Conservation (phyloP, 1,284 basidiomycete genomes). For the Schizophyllum amplum region DNA sequence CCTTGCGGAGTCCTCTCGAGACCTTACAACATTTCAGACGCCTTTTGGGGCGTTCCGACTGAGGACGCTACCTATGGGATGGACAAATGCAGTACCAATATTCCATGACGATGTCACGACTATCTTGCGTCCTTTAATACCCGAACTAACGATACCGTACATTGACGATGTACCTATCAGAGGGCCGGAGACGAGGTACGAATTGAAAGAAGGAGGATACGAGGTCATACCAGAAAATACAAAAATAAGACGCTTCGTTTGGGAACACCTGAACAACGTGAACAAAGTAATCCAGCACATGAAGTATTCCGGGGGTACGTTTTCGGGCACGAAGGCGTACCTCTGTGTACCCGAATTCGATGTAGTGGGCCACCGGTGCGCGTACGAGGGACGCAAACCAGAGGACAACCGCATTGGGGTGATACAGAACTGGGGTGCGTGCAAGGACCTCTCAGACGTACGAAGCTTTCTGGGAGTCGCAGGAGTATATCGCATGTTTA, state of each 20-base stretch:
- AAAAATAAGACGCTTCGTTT: conserved; percentile 22
- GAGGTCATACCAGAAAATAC: conserved; percentile 18
- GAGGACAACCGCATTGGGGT: conserved; percentile 15
- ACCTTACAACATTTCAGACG: conserved; percentile 18
- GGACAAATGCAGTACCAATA: conserved; percentile 21
- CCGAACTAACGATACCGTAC: conserved; percentile 14
- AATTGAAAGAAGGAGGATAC: conserved; percentile 11
- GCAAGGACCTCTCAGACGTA: conserved; percentile 17
- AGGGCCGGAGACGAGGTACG: conserved; percentile 16
- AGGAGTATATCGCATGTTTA: conserved; percentile 20
- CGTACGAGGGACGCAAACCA: conserved; percentile 17
- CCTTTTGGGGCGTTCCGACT: too few relatives aligned
- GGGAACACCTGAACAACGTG: conserved; percentile 18
- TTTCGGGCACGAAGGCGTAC: conserved; percentile 19
- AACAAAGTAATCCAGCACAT: conserved; percentile 21
- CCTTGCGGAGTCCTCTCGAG: conserved; percentile 10
- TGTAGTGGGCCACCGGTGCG: conserved; percentile 21
- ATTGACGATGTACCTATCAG: conserved; percentile 19
- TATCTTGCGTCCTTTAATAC: conserved; percentile 21
- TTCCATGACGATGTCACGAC: conserved; percentile 20
- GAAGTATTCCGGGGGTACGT: conserved; percentile 18
- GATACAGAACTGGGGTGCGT: conserved; percentile 19
- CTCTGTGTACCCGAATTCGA: conserved; percentile 14
- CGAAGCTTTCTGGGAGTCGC: conserved; percentile 22
- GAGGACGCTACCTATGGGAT: conserved; percentile 22